Base-by-base conservation (phyloP, 1,284 basidiomycete genomes). In the Ceratobasidium sp. region DNA sequence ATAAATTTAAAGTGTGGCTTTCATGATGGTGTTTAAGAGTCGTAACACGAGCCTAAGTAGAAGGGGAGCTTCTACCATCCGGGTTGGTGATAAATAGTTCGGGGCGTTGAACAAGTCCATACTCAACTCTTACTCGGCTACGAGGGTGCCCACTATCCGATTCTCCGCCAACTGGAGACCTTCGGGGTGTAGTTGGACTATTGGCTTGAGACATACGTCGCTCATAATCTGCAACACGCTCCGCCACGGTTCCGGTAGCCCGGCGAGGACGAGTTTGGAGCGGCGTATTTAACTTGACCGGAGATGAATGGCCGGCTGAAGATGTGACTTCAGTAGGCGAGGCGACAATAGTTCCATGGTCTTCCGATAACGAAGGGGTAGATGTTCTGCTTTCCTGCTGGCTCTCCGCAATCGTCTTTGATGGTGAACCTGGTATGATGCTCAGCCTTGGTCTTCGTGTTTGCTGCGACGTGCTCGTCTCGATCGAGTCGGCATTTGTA, bases 81-180 rank as follows among this genome's bases (percentile, higher is more conserved):
- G 86, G 85, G 76, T 87, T 87, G 42, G 84, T 85, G 57, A 88
- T 79, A 72, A 83, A 87, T 19, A 87, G 78, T 70, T 82, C 82
- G 13, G 82, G 78, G 71, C 82, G 80, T 41, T 83, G 84, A 36
- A 81, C 83, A 41, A 87, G 79, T 14, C 85, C 84, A 75, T 86
- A 87, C 62, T 81, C 78, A 19, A 82, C 76, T 27, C 75, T 74
- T 41, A 70, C 60, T 73, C 72, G 74, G 68, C 77, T 53, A 25
- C 68, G 68, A 76, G 71, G 66, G 11, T 11, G 33, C 33, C 33
- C 33, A 77, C 79, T 72, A 75, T 75, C 33, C 71, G 72, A 11
- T 11, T 27, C 72, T 74, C 76, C 56, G 79, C 79, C 41, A 76
- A 74, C 27, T 75, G 76, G 77, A 75, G 30, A 56, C 44, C 27